These are phyloP conservation scores for Candida quercuum DNA, from an alignment of 805 yeast species.

Conservation along the genomic window DNA sequence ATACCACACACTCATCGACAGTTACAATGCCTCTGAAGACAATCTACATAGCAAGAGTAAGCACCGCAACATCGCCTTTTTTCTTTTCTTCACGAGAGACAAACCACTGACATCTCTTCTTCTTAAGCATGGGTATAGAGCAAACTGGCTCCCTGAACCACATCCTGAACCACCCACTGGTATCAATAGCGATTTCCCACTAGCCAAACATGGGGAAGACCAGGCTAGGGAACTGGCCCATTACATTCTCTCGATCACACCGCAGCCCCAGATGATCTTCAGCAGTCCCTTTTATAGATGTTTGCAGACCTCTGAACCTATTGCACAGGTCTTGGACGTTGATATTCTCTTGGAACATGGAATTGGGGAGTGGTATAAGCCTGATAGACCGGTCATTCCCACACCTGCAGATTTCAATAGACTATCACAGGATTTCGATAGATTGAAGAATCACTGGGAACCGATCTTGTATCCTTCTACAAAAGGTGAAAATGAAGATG, in stretches of 20 bases:
- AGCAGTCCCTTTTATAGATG: constrained; percentile 89
- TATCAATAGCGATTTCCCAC: constrained; percentile 80
- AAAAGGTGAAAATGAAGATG: constrained; percentile 70
- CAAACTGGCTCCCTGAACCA: constrained; percentile 76
- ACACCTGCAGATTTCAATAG: constrained; percentile 51
- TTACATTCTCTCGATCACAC: constrained; percentile 43
- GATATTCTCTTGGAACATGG: constrained; percentile 73
- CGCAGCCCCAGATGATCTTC: constrained; percentile 66
- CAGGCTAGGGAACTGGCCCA: constrained; percentile 80
- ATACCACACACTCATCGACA: too few relatives aligned
- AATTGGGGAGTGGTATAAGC: constrained; percentile 87
- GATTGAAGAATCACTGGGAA: constrained; percentile 41
- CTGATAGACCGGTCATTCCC: constrained; percentile 65
- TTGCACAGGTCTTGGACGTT: constrained; percentile 52
- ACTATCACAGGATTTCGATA: constrained; percentile 50
- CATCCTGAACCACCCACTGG: constrained; percentile 84
- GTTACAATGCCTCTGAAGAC: constrained; percentile 44
- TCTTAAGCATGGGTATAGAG: constrained; percentile 72
- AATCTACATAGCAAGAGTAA: constrained; percentile 59
- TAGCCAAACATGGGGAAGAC: constrained; percentile 82
- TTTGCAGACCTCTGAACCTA: constrained; percentile 72
- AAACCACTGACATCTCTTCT: too few relatives aligned
- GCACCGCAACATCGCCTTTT: too few relatives aligned
- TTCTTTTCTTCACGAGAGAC: too few relatives aligned
- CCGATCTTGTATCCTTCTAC: constrained; percentile 55